Conservation (phyloP, 2,329 filamentous ascomycete species). For the Colletotrichum sp. region DNA sequence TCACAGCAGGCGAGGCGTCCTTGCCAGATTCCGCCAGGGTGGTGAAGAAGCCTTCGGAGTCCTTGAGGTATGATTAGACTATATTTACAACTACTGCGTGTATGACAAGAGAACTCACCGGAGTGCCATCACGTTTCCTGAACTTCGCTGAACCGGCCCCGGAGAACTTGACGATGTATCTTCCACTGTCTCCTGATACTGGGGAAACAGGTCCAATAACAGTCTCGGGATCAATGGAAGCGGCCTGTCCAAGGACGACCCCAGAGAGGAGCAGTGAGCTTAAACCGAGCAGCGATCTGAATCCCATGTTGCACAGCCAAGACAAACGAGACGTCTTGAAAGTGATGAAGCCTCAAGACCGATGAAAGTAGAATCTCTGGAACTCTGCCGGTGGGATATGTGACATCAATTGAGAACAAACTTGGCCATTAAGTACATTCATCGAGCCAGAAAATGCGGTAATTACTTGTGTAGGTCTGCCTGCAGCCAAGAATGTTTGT, state of each 20-base stretch:
- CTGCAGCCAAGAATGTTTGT: background rate
- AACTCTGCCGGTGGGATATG: background rate
- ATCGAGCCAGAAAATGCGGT: background rate
- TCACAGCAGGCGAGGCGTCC: background rate
- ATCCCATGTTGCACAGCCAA: background rate
- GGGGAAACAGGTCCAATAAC: background rate
- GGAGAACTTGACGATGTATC: background rate
- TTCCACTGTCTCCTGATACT: background rate
- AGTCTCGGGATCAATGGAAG: background rate
- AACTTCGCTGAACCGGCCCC: background rate
- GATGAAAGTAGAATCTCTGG: background rate
- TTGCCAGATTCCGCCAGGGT: background rate
- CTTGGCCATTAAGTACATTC: background rate
- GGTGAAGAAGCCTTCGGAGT: background rate
- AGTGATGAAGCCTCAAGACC: background rate
- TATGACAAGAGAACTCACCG: background rate
- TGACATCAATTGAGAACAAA: background rate
- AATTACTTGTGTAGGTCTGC: background rate
- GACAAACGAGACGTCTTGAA: too few species aligned
- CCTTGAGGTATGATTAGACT: background rate
- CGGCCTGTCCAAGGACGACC: background rate
- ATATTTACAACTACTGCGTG: background rate
- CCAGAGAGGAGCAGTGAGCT: background rate
- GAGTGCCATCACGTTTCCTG: background rate
- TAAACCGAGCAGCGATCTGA: background rate